A percentile compares a stretch with the other conserved stretches of the same genome.
Evolutionary conservation across 139 green algal species (phyloP).

Genomic region (Limnomonas spitsbergensis): DNA sequence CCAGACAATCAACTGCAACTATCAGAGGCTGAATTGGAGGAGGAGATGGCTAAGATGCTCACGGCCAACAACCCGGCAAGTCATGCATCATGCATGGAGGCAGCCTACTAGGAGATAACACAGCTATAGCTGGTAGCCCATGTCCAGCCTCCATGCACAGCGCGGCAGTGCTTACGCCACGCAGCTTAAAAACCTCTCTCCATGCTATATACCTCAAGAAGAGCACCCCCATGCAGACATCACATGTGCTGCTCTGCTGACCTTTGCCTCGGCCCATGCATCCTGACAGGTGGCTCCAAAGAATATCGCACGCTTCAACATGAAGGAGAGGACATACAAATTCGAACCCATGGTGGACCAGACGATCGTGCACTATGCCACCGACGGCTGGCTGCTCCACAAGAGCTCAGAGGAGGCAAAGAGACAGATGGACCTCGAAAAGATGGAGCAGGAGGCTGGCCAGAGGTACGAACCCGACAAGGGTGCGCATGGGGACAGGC

Average conservation of each 20-base stretch:
- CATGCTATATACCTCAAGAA: no score
- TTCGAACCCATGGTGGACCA: slow-evolving; percentile 87
- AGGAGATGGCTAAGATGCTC: slow-evolving; percentile 84
- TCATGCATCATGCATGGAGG: no score
- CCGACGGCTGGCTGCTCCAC: slow-evolving; percentile 80
- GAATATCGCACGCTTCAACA: slow-evolving; percentile 80
- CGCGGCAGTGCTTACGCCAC: no score
- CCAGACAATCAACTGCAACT: slow-evolving; percentile 77
- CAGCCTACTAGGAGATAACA: no score
- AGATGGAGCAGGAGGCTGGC: slow-evolving; percentile 61
- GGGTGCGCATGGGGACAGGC: slow-evolving; percentile 37
- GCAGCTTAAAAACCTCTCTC: no score
- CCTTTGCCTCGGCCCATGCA: no score
- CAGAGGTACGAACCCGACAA: slow-evolving; percentile 36
- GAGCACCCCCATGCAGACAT: no score
- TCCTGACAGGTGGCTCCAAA: slow-evolving; percentile 46
- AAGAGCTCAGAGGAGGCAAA: slow-evolving; percentile 72
- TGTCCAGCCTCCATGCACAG: no score
- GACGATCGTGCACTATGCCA: slow-evolving; percentile 68
- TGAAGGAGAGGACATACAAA: slow-evolving; percentile 47
- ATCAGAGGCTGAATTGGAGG: slow-evolving; percentile 67
- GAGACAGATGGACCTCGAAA: slow-evolving; percentile 72
- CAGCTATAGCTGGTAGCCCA: no score
- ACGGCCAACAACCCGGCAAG: slow-evolving; percentile 78
- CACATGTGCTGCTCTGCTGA: no score